A percentile compares a stretch with the other conserved stretches of the same genome.
Conservation (phyloP, 192 early-diverging fungal genomes). For the Gamsiella multidivaricata region DNA sequence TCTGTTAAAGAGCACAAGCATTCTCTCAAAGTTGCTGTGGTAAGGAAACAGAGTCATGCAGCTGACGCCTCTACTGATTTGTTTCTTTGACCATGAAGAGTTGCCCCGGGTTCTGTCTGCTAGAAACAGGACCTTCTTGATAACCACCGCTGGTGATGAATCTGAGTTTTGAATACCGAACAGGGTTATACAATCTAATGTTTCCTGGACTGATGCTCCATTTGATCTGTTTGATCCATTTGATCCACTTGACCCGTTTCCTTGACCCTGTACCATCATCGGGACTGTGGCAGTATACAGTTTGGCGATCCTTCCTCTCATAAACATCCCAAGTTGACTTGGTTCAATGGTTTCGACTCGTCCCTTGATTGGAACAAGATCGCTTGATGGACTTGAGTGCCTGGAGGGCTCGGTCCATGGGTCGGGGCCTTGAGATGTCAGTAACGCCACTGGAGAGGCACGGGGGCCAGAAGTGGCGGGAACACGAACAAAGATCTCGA, state of each 20-base stretch:
- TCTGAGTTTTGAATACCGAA: constrained; percentile 38
- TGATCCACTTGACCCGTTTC: not conserved
- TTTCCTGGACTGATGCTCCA: not conserved
- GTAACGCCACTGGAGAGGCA: not conserved
- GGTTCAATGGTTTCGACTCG: constrained; percentile 15
- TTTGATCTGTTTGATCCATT: not conserved
- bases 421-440: not conserved
- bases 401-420: not conserved
- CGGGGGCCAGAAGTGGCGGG: not conserved
- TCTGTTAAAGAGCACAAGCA: constrained; percentile 33
- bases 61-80: constrained; percentile 34
- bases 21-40: constrained; percentile 21
- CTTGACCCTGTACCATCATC: not conserved
- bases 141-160: constrained; percentile 17
- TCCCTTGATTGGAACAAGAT: too few relatives aligned
- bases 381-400: not conserved
- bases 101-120: not conserved
- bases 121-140: constrained; percentile 28
- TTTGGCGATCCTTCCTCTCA: constrained; percentile 27
- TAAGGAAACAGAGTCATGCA: constrained; percentile 40
- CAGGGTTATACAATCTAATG: constrained; percentile 28
- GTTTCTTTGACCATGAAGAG: constrained; percentile 2
- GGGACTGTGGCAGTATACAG: constrained; percentile 15
- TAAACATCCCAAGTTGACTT: not conserved
- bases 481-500: constrained; percentile 31